Evolutionary conservation across 176 grass and related monocot genomes (phyloP).

Genomic region (Metroxylon sagu): DNA sequence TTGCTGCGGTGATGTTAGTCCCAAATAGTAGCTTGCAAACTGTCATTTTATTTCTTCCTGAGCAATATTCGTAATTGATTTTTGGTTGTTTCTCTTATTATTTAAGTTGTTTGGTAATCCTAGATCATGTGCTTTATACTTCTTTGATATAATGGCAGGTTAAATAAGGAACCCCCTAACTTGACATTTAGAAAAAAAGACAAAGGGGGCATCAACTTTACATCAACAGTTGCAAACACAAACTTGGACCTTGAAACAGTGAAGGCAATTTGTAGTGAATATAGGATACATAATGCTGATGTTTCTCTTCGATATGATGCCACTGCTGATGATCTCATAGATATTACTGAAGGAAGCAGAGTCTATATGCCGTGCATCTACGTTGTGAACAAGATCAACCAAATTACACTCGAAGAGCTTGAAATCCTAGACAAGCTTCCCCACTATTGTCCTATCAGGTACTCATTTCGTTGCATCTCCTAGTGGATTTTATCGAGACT

Average conservation of each 20-base stretch:
- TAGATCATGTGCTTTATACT: slow-evolving; percentile 1
- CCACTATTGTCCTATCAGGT: slow-evolving; percentile 94
- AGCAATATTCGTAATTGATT: too few species aligned
- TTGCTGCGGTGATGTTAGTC: too few species aligned
- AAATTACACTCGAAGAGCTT: slow-evolving; percentile 91
- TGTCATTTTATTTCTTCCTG: too few species aligned
- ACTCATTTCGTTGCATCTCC: too few species aligned
- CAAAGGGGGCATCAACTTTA: slow-evolving; percentile 96
- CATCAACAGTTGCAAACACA: slow-evolving; percentile 82
- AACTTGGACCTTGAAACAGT: slow-evolving; percentile 89
- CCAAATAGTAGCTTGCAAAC: too few species aligned
- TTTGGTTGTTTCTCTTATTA: not conserved
- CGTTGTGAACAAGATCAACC: slow-evolving; percentile 88
- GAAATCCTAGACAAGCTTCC: slow-evolving; percentile 94
- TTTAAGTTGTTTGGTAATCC: not conserved
- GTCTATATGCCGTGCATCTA: slow-evolving; percentile 96
- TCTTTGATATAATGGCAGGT: slow-evolving; percentile 38
- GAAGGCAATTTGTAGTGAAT: slow-evolving; percentile 93
- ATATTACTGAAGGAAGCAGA: slow-evolving; percentile 91
- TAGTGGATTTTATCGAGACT: too few species aligned
- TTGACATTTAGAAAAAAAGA: slow-evolving; percentile 86
- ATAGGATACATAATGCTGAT: slow-evolving; percentile 96
- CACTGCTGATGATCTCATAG: slow-evolving; percentile 93
- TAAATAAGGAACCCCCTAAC: slow-evolving; percentile 96
- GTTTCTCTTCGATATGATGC: slow-evolving; percentile 85